Evolutionary conservation across 805 yeast species (phyloP).

Genomic region (Wickerhamiella brachini): DNA sequence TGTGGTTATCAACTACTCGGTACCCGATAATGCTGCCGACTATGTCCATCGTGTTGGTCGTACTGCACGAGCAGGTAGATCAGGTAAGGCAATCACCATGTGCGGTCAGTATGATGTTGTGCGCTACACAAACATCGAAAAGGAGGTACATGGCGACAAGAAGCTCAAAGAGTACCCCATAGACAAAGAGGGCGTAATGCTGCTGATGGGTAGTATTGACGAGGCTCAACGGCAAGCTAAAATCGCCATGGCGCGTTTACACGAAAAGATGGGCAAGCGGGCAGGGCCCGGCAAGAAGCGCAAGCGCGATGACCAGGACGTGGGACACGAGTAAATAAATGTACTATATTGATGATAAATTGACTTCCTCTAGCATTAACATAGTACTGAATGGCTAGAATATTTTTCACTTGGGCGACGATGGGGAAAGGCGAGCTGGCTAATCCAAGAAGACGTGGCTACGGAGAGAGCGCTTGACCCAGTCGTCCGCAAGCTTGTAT

Average conservation of each 20-base stretch:
- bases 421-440: no score
- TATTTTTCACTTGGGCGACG: slow-evolving; percentile 1
- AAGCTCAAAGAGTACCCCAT: slow-evolving; percentile 75
- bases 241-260: slow-evolving; percentile 57
- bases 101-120: slow-evolving; percentile 94
- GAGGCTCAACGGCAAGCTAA: slow-evolving; percentile 86
- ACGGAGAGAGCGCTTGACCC: background rate
- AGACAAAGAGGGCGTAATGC: slow-evolving; percentile 59
- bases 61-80: slow-evolving; percentile 92
- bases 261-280: slow-evolving; percentile 29
- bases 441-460: background rate
- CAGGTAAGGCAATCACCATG: slow-evolving; percentile 77
- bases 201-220: slow-evolving; percentile 76
- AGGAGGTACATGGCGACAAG: slow-evolving; percentile 52
- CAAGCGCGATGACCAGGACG: slow-evolving; percentile 33
- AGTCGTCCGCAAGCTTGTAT: slow-evolving; percentile 2
- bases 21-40: slow-evolving; percentile 86
- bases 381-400: background rate
- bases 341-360: no score
- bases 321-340: slow-evolving; percentile 23
- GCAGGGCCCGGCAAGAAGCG: slow-evolving; percentile 24
- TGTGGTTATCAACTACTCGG: slow-evolving; percentile 78
- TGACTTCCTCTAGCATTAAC: no score
- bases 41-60: slow-evolving; percentile 92
- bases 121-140: slow-evolving; percentile 74